Evolutionary conservation across 148 eudicot species (phyloP).

Genomic region (Agrostemma githago): DNA sequence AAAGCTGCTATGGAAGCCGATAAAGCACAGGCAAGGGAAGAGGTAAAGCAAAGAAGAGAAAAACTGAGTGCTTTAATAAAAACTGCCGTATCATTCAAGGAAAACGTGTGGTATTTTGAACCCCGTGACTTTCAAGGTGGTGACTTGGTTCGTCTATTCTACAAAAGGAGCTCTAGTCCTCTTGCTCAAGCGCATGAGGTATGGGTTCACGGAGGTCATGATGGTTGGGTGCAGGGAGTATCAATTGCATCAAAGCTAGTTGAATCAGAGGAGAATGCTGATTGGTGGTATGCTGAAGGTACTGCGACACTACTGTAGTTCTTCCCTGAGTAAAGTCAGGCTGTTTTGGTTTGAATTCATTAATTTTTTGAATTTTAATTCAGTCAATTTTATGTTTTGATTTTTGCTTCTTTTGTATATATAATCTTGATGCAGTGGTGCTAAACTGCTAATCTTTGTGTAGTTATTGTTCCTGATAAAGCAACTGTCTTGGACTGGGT

Average conservation of each 20-base stretch:
- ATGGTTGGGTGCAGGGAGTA: slow-evolving; percentile 74
- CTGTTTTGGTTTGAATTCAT: background rate
- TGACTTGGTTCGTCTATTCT: slow-evolving; percentile 61
- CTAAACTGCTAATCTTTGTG: slow-evolving; percentile 18
- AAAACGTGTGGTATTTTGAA: slow-evolving; percentile 64
- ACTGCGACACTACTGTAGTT: slow-evolving; percentile 14
- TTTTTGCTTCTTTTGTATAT: background rate
- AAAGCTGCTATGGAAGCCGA: slow-evolving; percentile 74
- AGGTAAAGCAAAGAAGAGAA: slow-evolving; percentile 47
- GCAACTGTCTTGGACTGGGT: slow-evolving; percentile 95
- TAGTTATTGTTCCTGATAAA: slow-evolving; percentile 77
- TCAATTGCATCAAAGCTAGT: slow-evolving; percentile 62
- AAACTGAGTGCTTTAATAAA: slow-evolving; percentile 42
- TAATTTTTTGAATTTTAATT: background rate
- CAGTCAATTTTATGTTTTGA: background rate
- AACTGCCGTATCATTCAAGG: slow-evolving; percentile 39
- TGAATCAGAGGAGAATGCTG: slow-evolving; percentile 52
- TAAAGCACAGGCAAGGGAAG: slow-evolving; percentile 71
- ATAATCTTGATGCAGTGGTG: slow-evolving; percentile 17
- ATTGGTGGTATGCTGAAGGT: slow-evolving; percentile 96
- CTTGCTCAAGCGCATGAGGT: slow-evolving; percentile 67
- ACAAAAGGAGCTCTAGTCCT: slow-evolving; percentile 79
- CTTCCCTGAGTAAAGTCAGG: background rate
- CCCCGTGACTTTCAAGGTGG: slow-evolving; percentile 59
- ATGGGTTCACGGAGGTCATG: slow-evolving; percentile 94